Evolutionary conservation across 352 stramenopile species (phyloP), one percentile per base, ranked within the genome.

Genomic region (Elongisporangium senticosum): DNA sequence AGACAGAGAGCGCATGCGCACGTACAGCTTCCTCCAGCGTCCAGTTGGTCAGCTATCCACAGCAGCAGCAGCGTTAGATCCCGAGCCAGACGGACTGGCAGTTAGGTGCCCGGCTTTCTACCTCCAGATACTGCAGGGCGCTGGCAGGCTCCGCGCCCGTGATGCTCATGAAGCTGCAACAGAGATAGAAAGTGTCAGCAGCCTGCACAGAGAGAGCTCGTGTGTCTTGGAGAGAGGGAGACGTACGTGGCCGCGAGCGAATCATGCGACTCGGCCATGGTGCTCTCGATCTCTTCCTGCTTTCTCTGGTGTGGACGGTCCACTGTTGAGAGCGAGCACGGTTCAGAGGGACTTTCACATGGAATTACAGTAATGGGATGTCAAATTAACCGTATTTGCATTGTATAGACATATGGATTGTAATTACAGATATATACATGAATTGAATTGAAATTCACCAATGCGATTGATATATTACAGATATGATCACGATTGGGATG

Each of bases 161-260:
- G 68, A 95, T 90, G 71, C 63, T 84, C 85, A 95, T 93, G 61
- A 95, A 95, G 49, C 85, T 95, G 64, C 53, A 21, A 26, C 17
- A 49, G n/a, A 2, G 14, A 48, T 1, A 19, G 7, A 40, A 5
- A 47, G 11, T 49, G 49, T 26, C 13, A 33, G 22, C 7, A 54
- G 37, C 21, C 19, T 0, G 17, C 19, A 54, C 7, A 51, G 17
- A 53, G 20, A 62, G 17, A 55, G 26, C 4, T 21, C 33, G 2
- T 43, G 13, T 43, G 33, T 17, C 33, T 43, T 43, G 10, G 13
- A 43, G 33, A 43, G 33, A 43, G 33, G 33, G 33, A 43, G 33
- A 17, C 33, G 33, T 43, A 43, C 33, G 33, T 43, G 33, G 33
- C 33, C 13, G 33, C 33, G 33, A 43, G 33, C 33, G 33, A 43